Base-by-base conservation (phyloP, 306 rosid genomes). In the Benincasa hispida region DNA sequence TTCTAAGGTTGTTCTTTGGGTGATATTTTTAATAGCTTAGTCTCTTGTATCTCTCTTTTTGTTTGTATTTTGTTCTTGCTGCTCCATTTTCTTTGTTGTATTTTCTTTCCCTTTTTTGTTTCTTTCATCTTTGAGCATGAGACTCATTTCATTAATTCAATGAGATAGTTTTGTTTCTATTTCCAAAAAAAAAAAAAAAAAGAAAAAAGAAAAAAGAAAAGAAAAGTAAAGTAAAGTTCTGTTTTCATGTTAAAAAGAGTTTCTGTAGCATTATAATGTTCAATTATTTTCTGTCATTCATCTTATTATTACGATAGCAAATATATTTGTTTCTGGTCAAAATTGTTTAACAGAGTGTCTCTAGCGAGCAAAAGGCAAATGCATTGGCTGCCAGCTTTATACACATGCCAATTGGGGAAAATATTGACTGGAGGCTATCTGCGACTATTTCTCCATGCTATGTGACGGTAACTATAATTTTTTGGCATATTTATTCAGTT, bases 391-490 rank as follows among this genome's bases (percentile, higher is more conserved):
- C 99, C 83, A 90, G 90, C 85, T 91, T 94, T 88, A 90, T 94
- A 80, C 85, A 85, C 84, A 84, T 88, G 51, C 99, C 99, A 37
- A 82, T 87, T 63, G 99, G 96, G 81, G 97, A 90, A 89, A 94
- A 92, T 74, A 87, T 94, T 87, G 99, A 92, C 76, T 92, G 97
- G 97, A 90, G 86, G 84, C 82, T 94, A 78, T 92, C 97, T 30
- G 97, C 99, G 69, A 94, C 93, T 58, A 90, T 90, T 77, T 92
- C 99, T 73, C 97, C 99, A 12, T 92, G 97, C 86, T 88, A 92
- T 84, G 97, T 90, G 76, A 94, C 95, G 91, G 97, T 94, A 79
- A 85, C 82, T 83, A 81, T 82, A 55, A 34, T 50, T 77, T 67
- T 74, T 76, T 55, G 37, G 72, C 67, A 60, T 74, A 41, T 17